Conservation (phyloP, 208 protist genomes). For the Leishmania arabica region DNA sequence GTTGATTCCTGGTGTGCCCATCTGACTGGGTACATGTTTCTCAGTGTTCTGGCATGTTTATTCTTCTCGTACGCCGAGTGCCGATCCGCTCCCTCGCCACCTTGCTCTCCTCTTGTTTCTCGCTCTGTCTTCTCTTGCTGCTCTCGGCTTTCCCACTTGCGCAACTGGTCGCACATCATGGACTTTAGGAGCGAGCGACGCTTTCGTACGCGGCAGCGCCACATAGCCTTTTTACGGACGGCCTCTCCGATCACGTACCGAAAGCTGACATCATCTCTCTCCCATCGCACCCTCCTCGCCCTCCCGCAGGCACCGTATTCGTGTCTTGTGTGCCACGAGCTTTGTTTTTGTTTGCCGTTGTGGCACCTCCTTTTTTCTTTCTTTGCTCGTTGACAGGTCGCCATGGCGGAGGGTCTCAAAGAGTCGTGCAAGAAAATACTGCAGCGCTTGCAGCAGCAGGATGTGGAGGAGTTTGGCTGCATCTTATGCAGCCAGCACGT, state of each 20-base stretch:
- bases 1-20: too few species aligned
- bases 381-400: background rate
- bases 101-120: background rate
- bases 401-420: constrained; percentile 30
- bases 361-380: background rate
- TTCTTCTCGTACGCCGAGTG: background rate
- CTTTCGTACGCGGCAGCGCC: background rate
- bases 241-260: background rate
- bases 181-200: background rate
- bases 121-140: background rate
- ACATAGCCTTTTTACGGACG: background rate
- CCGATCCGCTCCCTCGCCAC: background rate
- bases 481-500: constrained; percentile 49
- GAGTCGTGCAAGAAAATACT: constrained; percentile 62
- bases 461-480: constrained; percentile 43
- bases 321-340: background rate
- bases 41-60: background rate
- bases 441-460: constrained; percentile 40
- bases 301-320: background rate
- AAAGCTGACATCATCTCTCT: background rate
- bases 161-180: background rate
- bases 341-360: background rate
- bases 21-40: background rate
- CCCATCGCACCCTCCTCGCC: background rate
- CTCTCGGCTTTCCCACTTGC: background rate